Percentiles rank a stretch among this genome's conserved stretches.
These are phyloP conservation scores for Podaxis pistillaris DNA, from an alignment of 768 basidiomycete species.

Conservation along the genomic window DNA sequence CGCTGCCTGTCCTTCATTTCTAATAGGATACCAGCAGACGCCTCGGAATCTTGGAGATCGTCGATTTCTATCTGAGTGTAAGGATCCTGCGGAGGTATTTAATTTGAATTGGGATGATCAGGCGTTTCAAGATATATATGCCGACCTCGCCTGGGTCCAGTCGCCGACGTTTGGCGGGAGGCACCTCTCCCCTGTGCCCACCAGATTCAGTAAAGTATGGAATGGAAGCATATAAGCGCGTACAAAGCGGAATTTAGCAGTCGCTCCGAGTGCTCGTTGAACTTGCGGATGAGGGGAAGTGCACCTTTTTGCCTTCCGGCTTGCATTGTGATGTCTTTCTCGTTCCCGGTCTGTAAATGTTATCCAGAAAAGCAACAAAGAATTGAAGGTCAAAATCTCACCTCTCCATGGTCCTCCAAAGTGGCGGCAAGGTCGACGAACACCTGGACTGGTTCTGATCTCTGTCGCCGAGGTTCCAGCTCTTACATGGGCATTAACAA, in stretches of 20 bases:
- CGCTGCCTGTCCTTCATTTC: slow-evolving; percentile 86
- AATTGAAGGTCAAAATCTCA: slow-evolving; percentile 26
- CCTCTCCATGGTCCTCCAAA: slow-evolving; percentile 87
- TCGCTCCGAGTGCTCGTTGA: slow-evolving; percentile 96
- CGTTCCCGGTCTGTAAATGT: slow-evolving; percentile 74
- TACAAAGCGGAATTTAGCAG: slow-evolving; percentile 80
- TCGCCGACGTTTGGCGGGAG: slow-evolving; percentile 61
- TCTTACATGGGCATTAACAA: slow-evolving; percentile 39
- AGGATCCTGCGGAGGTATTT: slow-evolving; percentile 27
- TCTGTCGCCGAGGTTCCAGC: slow-evolving; percentile 71
- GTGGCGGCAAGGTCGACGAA: slow-evolving; percentile 89
- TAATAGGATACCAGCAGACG: slow-evolving; percentile 67
- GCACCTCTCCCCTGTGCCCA: slow-evolving; percentile 48
- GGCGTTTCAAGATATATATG: background rate
- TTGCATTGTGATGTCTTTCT: slow-evolving; percentile 93
- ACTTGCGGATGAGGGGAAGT: slow-evolving; percentile 91
- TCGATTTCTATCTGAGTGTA: slow-evolving; percentile 73
- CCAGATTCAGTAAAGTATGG: slow-evolving; percentile 5
- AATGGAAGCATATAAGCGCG: slow-evolving; percentile 13
- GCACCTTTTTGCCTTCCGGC: slow-evolving; percentile 86
- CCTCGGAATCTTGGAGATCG: slow-evolving; percentile 74
- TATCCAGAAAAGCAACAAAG: background rate
- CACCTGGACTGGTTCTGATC: slow-evolving; percentile 66
- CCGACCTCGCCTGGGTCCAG: slow-evolving; percentile 42
- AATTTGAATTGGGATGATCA: background rate